Conservation (phyloP, 371 early-diverging fungal species). For the Lichtheimia ornata region DNA sequence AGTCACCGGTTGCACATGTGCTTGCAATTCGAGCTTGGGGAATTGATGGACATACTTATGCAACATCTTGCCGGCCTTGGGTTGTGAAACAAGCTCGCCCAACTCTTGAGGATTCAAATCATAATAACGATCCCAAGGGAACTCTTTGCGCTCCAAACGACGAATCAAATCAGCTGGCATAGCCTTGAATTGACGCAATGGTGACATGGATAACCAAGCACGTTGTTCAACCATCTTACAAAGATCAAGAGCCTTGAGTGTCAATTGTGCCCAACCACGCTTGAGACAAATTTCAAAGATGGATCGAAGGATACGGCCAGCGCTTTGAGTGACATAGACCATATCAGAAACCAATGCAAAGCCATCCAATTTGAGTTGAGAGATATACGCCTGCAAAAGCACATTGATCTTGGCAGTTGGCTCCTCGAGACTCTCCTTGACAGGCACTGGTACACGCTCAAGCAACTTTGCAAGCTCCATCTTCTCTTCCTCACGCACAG, state of each 20-base stretch:
- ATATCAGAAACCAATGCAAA: slow-evolving; percentile 95
- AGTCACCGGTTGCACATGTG: slow-evolving; percentile 92
- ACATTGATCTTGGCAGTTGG: slow-evolving; percentile 95
- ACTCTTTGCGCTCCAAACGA: slow-evolving; percentile 90
- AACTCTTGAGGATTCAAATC: slow-evolving; percentile 90
- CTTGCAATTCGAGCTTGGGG: slow-evolving; percentile 87
- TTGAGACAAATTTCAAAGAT: slow-evolving; percentile 95
- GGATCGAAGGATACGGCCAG: slow-evolving; percentile 92
- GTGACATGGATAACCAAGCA: slow-evolving; percentile 93
- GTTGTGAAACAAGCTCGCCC: slow-evolving; percentile 88
- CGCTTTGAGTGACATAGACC: slow-evolving; percentile 96
- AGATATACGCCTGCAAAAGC: slow-evolving; percentile 93
- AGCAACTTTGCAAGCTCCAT: slow-evolving; percentile 87
- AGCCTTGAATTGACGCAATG: slow-evolving; percentile 87
- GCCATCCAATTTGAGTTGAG: slow-evolving; percentile 87
- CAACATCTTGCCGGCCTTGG: slow-evolving; percentile 85
- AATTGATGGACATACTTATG: slow-evolving; percentile 90
- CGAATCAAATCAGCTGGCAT: slow-evolving; percentile 86
- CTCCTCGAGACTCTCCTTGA: slow-evolving; percentile 90
- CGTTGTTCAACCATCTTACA: slow-evolving; percentile 94
- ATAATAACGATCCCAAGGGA: slow-evolving; percentile 92
- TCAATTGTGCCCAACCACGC: slow-evolving; percentile 94
- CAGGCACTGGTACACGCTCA: slow-evolving; percentile 94
- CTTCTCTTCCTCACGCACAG: slow-evolving; percentile 96
- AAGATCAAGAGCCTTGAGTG: slow-evolving; percentile 81